Percentiles rank a stretch among this genome's conserved stretches.
Evolutionary conservation across 768 basidiomycete species (phyloP).

Genomic region (Kwoniella botswanensis): DNA sequence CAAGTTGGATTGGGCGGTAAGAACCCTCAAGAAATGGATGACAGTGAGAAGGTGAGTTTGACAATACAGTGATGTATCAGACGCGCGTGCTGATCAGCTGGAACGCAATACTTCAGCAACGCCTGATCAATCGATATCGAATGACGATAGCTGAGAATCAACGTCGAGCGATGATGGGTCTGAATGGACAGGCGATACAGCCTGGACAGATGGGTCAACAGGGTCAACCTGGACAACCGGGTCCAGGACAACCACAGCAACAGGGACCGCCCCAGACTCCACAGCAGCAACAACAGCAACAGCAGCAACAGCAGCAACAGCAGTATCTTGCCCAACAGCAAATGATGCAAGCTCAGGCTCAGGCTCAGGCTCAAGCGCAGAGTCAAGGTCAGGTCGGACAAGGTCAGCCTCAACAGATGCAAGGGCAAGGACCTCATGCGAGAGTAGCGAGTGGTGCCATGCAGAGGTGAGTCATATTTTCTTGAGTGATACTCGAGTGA

Average conservation of each 20-base stretch:
- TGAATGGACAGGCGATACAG: conserved; percentile 26
- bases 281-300: conserved; percentile 16
- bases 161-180: conserved; percentile 38
- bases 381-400: conserved; percentile 15
- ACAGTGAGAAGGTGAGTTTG: conserved; percentile 46
- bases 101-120: conserved; percentile 26
- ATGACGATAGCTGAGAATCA: conserved; percentile 37
- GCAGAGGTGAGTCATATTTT: conserved; percentile 31
- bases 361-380: conserved; percentile 23
- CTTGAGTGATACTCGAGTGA: not conserved
- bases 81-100: not conserved
- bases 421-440: conserved; percentile 17
- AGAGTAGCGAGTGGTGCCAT: conserved; percentile 27
- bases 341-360: conserved; percentile 29
- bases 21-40: conserved; percentile 39
- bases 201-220: conserved; percentile 14
- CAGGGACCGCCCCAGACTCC: conserved; percentile 18
- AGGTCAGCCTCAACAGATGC: conserved; percentile 16
- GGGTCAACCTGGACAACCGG: conserved; percentile 20
- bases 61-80: not conserved
- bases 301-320: conserved; percentile 24
- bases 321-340: conserved; percentile 23
- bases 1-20: conserved; percentile 41
- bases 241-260: conserved; percentile 22
- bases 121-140: conserved; percentile 39